Evolutionary conservation across 2,329 filamentous ascomycete genomes (phyloP).

Genomic region (Domatiomyces globalis): DNA sequence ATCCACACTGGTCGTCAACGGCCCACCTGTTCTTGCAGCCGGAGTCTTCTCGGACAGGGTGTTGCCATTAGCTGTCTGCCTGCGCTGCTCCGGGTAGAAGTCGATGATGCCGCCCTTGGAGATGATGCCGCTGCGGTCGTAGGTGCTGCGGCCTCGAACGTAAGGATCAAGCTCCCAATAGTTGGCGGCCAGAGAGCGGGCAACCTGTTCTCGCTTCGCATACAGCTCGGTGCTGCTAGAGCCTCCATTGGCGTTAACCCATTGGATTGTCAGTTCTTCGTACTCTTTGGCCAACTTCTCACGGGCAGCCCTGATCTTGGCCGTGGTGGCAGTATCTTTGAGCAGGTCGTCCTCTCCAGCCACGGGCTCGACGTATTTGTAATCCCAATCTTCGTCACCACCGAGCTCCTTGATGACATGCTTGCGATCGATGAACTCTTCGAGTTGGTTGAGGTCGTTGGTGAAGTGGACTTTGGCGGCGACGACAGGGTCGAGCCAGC

Average conservation of each 20-base stretch:
- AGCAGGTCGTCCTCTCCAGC: conserved; percentile 63
- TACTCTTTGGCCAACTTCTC: conserved; percentile 55
- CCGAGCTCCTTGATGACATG: conserved; percentile 73
- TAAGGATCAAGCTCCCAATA: conserved; percentile 91
- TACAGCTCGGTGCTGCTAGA: conserved; percentile 31
- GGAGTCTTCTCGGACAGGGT: neutral
- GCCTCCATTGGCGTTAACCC: conserved; percentile 47
- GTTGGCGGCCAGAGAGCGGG: conserved; percentile 50
- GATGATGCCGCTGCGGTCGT: conserved; percentile 68
- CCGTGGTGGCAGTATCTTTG: conserved; percentile 51
- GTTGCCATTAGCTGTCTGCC: neutral
- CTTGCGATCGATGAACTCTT: conserved; percentile 55
- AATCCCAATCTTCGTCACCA: conserved; percentile 72
- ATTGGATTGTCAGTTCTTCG: conserved; percentile 59
- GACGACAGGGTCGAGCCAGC: conserved; percentile 70
- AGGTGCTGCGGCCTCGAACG: conserved; percentile 65
- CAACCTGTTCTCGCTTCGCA: conserved; percentile 46
- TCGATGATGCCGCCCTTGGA: conserved; percentile 51
- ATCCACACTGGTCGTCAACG: neutral
- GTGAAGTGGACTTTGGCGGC: conserved; percentile 20
- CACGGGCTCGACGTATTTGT: conserved; percentile 64
- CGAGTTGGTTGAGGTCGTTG: conserved; percentile 55
- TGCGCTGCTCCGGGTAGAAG: conserved; percentile 45
- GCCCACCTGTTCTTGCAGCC: neutral
- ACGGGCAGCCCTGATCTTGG: conserved; percentile 50